phyloP scores from a whole-genome alignment of 108 stramenopile species.

The Thalassiosira profunda region DNA sequence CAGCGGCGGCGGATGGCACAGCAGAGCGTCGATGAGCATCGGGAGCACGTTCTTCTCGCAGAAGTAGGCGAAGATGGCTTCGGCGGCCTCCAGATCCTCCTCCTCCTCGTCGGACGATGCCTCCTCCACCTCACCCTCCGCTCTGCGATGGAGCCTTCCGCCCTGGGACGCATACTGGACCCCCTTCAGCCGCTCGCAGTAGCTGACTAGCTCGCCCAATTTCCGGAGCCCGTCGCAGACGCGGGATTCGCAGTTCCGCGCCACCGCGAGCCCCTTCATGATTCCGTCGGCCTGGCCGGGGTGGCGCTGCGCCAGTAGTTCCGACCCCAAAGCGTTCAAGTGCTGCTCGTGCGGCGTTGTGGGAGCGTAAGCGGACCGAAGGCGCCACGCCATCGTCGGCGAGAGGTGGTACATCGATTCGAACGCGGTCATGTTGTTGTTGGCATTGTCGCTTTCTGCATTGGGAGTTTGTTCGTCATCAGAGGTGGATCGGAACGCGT shows the following conservation, averaged over 20 bases:
- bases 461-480: background rate
- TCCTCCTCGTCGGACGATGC: conserved; percentile 4
- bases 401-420: conserved; percentile 48
- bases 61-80: conserved; percentile 83
- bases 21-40: conserved; percentile 75
- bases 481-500: too few species aligned
- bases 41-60: conserved; percentile 85
- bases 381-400: conserved; percentile 30
- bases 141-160: background rate
- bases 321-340: conserved; percentile 17
- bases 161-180: background rate
- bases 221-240: conserved; percentile 34
- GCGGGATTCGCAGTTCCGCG: conserved; percentile 19
- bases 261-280: conserved; percentile 20
- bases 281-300: conserved; percentile 36
- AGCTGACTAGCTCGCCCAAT: conserved; percentile 26
- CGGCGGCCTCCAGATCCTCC: conserved; percentile 30
- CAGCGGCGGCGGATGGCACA: conserved; percentile 45
- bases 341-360: conserved; percentile 32
- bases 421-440: conserved; percentile 31
- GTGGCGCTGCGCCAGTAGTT: conserved; percentile 29
- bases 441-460: background rate
- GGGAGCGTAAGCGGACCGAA: conserved; percentile 45
- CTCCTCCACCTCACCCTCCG: background rate
- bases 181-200: conserved; percentile 34